Conservation (phyloP, 441 rosid species). For the Gossypium davidsonii region DNA sequence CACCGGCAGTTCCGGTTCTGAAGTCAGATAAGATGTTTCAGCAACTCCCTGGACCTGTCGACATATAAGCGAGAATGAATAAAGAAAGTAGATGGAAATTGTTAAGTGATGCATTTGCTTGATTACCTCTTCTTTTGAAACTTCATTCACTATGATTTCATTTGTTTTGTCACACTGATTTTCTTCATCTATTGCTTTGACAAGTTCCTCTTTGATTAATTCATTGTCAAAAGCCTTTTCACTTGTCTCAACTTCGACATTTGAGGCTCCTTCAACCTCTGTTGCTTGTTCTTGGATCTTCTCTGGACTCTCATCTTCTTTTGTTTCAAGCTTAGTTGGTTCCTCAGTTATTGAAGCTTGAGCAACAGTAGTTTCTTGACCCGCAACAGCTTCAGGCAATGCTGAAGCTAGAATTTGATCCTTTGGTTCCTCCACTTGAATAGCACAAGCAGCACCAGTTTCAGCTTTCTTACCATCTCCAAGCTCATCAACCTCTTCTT, state of each 20-base stretch:
- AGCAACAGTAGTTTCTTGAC: constrained; percentile 12
- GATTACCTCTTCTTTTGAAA: constrained; percentile 43
- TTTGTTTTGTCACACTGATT: constrained; percentile 15
- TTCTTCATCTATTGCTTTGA: constrained; percentile 17
- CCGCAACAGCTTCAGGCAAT: constrained; percentile 14
- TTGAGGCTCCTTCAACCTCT: not conserved
- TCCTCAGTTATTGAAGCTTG: constrained; percentile 13
- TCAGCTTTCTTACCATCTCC: constrained; percentile 19
- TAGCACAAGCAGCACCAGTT: constrained; percentile 7
- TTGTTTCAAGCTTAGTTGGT: constrained; percentile 19
- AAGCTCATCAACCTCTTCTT: not conserved
- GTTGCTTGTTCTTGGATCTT: not conserved
- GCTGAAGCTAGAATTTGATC: constrained; percentile 21
- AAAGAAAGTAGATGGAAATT: not conserved
- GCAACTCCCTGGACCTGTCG: constrained; percentile 28
- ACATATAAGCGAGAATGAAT: not conserved
- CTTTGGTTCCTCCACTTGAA: constrained; percentile 24
- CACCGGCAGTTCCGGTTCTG: constrained; percentile 15
- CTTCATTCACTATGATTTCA: constrained; percentile 23
- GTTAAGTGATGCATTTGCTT: not conserved
- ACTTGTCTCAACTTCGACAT: constrained; percentile 10
- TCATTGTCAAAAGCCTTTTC: constrained; percentile 20
- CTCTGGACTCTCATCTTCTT: constrained; percentile 18
- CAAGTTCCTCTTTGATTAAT: constrained; percentile 10
- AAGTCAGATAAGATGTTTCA: constrained; percentile 15